Evolutionary conservation across 345 rosid species (phyloP), one percentile per base, ranked within the genome.

Genomic region (Populus deltoides): DNA sequence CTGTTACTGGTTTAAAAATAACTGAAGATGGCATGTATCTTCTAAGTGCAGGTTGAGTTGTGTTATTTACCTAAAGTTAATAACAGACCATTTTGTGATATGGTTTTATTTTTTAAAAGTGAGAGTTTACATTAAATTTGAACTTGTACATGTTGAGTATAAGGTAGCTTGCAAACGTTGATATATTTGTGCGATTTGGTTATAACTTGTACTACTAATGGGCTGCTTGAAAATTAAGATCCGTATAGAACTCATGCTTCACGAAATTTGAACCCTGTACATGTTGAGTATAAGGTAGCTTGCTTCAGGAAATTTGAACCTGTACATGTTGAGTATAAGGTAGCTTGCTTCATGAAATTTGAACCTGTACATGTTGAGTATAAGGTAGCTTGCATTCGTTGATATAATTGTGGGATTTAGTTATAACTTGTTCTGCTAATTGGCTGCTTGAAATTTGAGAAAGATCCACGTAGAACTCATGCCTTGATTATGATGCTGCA

Each of bases 1-100:
- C 86, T 82, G 93, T 93, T 67, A 96, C 97, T 79, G 91, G 97
- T 70, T 86, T 93, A 53, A 93, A 90, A 89, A 84, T 82, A 79
- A 92, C 98, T 41, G 91, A 88, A 74, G 92, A 92, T 75, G 96
- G 98, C 87, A 93, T 95, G 97, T 85, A 95, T 85, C 96, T 95
- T 81, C 88, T 95, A 45, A 95, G 99, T 87, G 90, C 97, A 89
- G 99, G 99, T 95, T 84, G 63, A 22, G 55, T 74, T 80, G 29
- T 80, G 53, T 57, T 74, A 66, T 29, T 66, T 51, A 45, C 55
- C 72, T 63, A 33, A 38, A 27, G 27, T 75, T 18, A 22, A 27
- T 22, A 73, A 15, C 51, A 12, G 11, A 11, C 18, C 18, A 47
- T 47, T 47, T 47, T 47, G 51, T 47, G 18, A 47, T 47, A 15